Base-by-base conservation (phyloP, 2,329 filamentous ascomycete species). In the Claviceps spartinae region DNA sequence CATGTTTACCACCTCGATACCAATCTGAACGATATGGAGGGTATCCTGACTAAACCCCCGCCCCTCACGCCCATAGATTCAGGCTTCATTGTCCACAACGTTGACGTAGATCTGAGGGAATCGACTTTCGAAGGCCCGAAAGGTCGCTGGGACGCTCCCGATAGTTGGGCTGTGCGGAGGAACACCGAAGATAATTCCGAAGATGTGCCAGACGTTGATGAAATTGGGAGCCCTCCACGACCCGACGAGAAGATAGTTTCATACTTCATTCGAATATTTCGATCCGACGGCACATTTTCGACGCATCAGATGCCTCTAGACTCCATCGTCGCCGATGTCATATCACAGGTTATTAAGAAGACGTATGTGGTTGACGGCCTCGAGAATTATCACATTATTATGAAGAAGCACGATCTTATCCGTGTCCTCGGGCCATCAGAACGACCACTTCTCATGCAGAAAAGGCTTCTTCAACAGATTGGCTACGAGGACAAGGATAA, bases 201-300 rank as follows among this genome's bases (percentile, higher is more conserved):
- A 58, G 77, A 72, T 59, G 69, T 64, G 4, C 70, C 74, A 1
- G 85, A 88, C 52, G 72, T 78, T 14, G 85, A 89, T 56, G 85
- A 91, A 51, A 72, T 77, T 30, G 82, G 80, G 47, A 78, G 79
- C 49, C 76, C 81, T n/a, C 75, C 80, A 6, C 79, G 80, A 48
- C 78, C 83, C 2, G 86, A 91, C 52, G 85, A 91, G 64, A 86
- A 88, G 62, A 75, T 79, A 34, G 76, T 78, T 16, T 82, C 85
- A 36, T 96, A 91, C 67, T 97, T 90, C 65, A 93, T 98, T 63
- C 88, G 93, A 37, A 88, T 98, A 40, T 98, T 98, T 72, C 84
- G 90, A 54, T 85, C 86, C 8, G 91, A 98, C 65, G 88, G 86
- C 26, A 96, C 93, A 0, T 98, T 97, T 70, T 88, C 89, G 6